A percentile compares a stretch with the other conserved stretches of the same genome.
Conservation (phyloP, 345 rosid genomes). For the Odontarrhena argentea region DNA sequence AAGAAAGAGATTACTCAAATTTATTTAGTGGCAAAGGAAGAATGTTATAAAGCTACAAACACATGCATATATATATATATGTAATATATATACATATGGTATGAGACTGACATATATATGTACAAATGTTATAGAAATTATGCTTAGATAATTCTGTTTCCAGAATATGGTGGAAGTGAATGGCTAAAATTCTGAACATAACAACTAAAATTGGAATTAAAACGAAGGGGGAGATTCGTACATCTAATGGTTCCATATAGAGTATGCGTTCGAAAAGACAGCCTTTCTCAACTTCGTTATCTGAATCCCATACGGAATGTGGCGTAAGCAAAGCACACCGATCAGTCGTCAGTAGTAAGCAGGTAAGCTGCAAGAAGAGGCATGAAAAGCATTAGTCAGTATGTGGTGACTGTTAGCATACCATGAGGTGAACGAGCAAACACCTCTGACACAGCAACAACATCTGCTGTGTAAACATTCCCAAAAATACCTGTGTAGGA, state of each 20-base stretch:
- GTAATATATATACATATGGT: too few relatives aligned
- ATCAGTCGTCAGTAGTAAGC: constrained; percentile 66
- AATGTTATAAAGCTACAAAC: background rate
- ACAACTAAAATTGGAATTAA: background rate
- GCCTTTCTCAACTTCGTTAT: constrained; percentile 50
- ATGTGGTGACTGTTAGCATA: background rate
- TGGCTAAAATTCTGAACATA: background rate
- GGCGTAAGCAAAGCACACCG: constrained; percentile 62
- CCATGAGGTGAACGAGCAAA: constrained; percentile 1
- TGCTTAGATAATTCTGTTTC: background rate
- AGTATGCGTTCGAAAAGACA: constrained; percentile 68
- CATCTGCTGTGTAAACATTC: constrained; percentile 62
- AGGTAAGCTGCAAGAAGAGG: constrained; percentile 60
- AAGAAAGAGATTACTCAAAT: background rate
- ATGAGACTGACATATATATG: background rate
- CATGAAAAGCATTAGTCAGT: constrained; percentile 13
- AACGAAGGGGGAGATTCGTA: constrained; percentile 35
- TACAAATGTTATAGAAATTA: background rate
- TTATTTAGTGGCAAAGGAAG: background rate
- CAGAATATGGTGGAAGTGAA: background rate
- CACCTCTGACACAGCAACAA: constrained; percentile 77
- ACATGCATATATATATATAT: too few relatives aligned
- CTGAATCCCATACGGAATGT: constrained; percentile 64
- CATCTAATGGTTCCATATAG: constrained; percentile 81
- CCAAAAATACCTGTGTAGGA: constrained; percentile 52